Evolutionary conservation across 345 rosid genomes (phyloP), one percentile per base, ranked within the genome.

Genomic region (Zanthoxylum bungeanum): DNA sequence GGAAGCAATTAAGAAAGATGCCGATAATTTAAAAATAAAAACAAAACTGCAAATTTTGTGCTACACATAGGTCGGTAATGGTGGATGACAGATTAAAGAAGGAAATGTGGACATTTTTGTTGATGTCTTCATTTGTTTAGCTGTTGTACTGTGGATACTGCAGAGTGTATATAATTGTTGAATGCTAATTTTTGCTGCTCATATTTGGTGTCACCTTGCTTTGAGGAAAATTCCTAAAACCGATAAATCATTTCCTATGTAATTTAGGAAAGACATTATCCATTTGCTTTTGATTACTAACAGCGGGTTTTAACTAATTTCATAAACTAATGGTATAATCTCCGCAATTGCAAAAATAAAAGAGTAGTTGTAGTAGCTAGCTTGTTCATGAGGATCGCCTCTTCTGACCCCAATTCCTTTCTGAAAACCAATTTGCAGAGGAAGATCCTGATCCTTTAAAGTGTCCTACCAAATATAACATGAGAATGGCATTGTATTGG

Each of bases 401-500:
- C 4, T 42, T 53, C 44, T 61, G 33, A 65, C 40, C 21, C 42
- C 63, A 56, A 27, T 62, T 21, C 39, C 37, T 69, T 53, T n/a
- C 33, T 24, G 65, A 51, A 9, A 50, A 50, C 47, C 27, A 14
- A 49, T 67, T 69, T 85, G 86, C 91, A 94, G 98, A 94, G 70
- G 95, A 92, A 70, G 97, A 92, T 71, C 25, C 75, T 10, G 92
- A 94, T 75, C 90, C 82, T 10, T 39, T 1, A 57, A 82, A 75
- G 87, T 74, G 77, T 40, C 98, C 98, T 36, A 91, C 91, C 16
- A 89, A 80, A 69, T 64, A 77, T 37, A 91, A 87, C 86, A 85
- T 91, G 76, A 88, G 84, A 77, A 81, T 73, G 89, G 97, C 96
- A 22, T 11, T 91, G 84, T 74, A 77, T 52, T 91, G 97, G 98